Evolutionary conservation across 257 asterid species (phyloP), one percentile per base, ranked within the genome.

Genomic region (Solanum gandarillasii): DNA sequence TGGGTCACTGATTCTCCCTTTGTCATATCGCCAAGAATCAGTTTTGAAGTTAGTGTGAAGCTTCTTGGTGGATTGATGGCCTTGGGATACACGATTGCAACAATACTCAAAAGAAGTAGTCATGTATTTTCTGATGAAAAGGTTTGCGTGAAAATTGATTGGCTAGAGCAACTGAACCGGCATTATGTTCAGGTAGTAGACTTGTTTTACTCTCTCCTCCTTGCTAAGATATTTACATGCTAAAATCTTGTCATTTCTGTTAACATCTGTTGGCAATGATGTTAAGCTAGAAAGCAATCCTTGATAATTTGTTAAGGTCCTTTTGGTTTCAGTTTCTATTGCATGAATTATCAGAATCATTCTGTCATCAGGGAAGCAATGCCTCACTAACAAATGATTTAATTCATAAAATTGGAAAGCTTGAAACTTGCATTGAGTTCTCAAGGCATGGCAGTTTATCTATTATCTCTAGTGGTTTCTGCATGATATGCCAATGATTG

Each of bases 51-150:
- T 81, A 94, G 98, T 84, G 99, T 97, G 52, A 93, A 98, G 87
- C 99, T 97, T 90, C 98, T 97, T 85, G 99, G 99, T 87, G 99
- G 99, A 55, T 88, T 97, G 88, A 97, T 97, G 99, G 99, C 99
- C 74, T 89, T 97, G 94, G 99, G 99, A 87, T 97, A 97, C 91
- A 96, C 99, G 76, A 97, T 97, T 90, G 99, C 98, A 38, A 92
- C 99, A 88, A 97, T 97, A 86, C 98, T 97, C 87, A 97, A 96
- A 91, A 91, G 99, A 96, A 97, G 91, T 87, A 95, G 99, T 93
- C 99, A 95, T 86, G 91, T 96, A 5, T 94, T 97, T 88, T 86
- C 89, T 79, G 95, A 96, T 60, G 99, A 97, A 82, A 94, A 93
- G 91, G 98, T 94, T 90, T 96, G 98, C 65, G 97, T 96, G 88